A percentile compares a stretch with the other conserved stretches of the same genome.
phyloP scores from a whole-genome alignment of 768 basidiomycete species.

The Tremella mesenterica region DNA sequence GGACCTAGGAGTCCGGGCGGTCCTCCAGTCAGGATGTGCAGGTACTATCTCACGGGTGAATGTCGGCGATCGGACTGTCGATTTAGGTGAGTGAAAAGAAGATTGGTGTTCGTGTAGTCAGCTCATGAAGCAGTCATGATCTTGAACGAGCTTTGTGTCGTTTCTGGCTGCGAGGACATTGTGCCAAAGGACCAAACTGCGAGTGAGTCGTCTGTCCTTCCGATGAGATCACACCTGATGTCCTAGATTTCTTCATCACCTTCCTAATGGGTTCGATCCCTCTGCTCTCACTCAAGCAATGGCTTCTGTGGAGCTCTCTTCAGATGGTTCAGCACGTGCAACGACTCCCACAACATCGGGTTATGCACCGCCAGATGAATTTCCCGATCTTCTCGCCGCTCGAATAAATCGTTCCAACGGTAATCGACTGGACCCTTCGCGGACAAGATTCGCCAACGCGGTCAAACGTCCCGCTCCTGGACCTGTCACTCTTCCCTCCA shows the following conservation, averaged over 20 bases:
- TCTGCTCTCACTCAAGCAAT: conserved; percentile 37
- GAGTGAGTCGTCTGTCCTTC: conserved; percentile 54
- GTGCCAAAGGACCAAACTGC: conserved; percentile 91
- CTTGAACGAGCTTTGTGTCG: conserved; percentile 87
- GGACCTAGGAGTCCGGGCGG: conserved; percentile 46
- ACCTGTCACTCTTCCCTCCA: conserved; percentile 10
- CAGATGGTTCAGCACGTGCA: conserved; percentile 33
- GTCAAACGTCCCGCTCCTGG: conserved; percentile 59
- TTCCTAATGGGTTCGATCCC: conserved; percentile 73
- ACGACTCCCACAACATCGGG: conserved; percentile 13
- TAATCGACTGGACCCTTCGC: conserved; percentile 63
- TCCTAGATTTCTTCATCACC: conserved; percentile 71
- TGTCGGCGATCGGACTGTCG: conserved; percentile 93
- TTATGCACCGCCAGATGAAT: conserved; percentile 36
- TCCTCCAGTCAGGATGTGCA: conserved; percentile 60
- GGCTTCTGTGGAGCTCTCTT: conserved; percentile 38
- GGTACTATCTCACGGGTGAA: conserved; percentile 94
- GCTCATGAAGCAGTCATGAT: conserved; percentile 81
- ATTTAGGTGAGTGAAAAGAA: conserved; percentile 63
- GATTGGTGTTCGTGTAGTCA: background rate
- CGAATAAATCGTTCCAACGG: conserved; percentile 23
- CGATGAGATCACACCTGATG: no score
- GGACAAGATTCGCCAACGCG: conserved; percentile 82
- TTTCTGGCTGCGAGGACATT: conserved; percentile 96
- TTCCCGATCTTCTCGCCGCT: conserved; percentile 37